Base-by-base conservation (phyloP, 2,329 filamentous ascomycete species). In the Aspergillus floridensis region DNA sequence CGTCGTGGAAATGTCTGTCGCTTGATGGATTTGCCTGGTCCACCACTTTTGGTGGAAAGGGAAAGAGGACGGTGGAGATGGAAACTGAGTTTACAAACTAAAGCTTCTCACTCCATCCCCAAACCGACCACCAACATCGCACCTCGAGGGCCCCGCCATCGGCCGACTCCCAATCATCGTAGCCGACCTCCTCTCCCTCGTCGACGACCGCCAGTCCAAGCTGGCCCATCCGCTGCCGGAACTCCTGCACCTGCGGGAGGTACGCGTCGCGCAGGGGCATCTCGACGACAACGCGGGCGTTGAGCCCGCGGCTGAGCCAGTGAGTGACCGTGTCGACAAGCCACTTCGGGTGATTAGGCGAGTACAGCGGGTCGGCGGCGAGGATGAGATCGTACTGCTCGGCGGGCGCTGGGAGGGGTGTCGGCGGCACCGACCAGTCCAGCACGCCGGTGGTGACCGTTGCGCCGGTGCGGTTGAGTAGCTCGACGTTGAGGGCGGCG, bases 281-380 rank as follows among this genome's bases (percentile, higher is more conserved):
- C 78, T 96, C 93, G 49, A 95, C 79, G 11, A 97, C 81, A 1
- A 89, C 88, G 38, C 89, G 83, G 2, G 91, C 85, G 29, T 83
- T 77, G 0, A 73, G 58, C 3, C 79, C 80, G 14, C 79, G 75
- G 8, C 82, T 82, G 11, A 97, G 80, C 76, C 92, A 91, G 44
- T 82, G 77, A 10, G 81, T 76, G 49, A 98, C 87, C 14, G 90
- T 88, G 14, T 86, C 80, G 0, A 88, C 86, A 22, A 98, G 82
- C 68, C 95, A 84, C 3, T 74, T 76, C 0, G 93, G 92, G 70
- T 98, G 95, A 4, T 90, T 84, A 52, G 92, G 84, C 49, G 93
- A 92, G 75, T 98, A 98, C 21, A 99, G 79, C 0, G 91, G 85
- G 74, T 99, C 95, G 2, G 93, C 92, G 2, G 87, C 91, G 2